These are phyloP conservation scores for Kluyveromyces marxianus DNA, from an alignment of 1,139 yeast species.

Conservation along the genomic window DNA sequence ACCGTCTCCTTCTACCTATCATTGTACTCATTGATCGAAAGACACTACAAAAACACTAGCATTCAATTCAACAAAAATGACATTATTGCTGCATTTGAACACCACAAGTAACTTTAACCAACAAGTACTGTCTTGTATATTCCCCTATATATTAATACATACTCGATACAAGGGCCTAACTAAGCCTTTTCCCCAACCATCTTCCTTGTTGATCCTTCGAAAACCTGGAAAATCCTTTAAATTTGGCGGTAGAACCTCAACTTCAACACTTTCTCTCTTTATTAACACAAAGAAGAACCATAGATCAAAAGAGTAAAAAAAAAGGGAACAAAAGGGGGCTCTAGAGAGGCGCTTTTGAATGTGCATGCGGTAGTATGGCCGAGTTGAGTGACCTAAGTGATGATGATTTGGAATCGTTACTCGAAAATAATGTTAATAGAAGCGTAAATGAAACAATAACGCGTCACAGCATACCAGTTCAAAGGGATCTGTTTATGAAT, in stretches of 20 bases:
- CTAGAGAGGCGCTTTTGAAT: too few relatives aligned
- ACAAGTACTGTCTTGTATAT: too few relatives aligned
- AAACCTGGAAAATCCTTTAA: too few relatives aligned
- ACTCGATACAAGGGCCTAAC: too few relatives aligned
- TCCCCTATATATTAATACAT: too few relatives aligned
- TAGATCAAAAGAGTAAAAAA: too few relatives aligned
- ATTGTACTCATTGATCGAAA: constrained; percentile 36
- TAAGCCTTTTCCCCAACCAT: too few relatives aligned
- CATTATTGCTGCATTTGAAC: constrained; percentile 36
- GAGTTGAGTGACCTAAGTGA: constrained; percentile 28
- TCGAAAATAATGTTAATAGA: constrained; percentile 30
- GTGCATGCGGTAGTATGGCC: constrained; percentile 1
- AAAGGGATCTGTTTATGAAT: constrained; percentile 31
- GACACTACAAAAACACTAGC: constrained; percentile 37
- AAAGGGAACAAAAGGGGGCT: too few relatives aligned
- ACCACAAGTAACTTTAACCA: constrained; percentile 17
- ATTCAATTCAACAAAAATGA: constrained; percentile 38
- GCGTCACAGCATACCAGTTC: constrained; percentile 29
- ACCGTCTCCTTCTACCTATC: constrained; percentile 38
- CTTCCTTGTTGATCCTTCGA: too few relatives aligned
- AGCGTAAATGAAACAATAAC: constrained; percentile 26
- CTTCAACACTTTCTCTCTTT: too few relatives aligned
- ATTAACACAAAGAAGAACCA: too few relatives aligned
- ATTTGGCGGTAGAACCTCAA: too few relatives aligned
- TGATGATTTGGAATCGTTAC: constrained; percentile 29